Evolutionary conservation across 2,329 filamentous ascomycete species (phyloP).

Genomic region (Nemania sp.): DNA sequence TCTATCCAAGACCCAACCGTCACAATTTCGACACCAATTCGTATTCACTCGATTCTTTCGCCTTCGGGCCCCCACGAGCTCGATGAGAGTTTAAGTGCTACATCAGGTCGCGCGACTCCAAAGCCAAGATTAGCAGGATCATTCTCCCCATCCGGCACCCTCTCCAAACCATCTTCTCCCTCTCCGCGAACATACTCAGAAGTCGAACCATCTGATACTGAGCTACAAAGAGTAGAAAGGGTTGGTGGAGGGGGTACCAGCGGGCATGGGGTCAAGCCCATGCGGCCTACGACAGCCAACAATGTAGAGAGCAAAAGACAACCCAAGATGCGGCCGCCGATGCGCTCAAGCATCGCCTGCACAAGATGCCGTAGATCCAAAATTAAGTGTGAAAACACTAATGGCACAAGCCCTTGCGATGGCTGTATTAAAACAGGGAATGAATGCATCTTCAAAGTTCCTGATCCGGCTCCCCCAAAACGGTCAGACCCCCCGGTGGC

Average conservation of each 20-base stretch:
- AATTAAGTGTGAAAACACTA: slow-evolving; percentile 87
- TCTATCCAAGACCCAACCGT: slow-evolving; percentile 58
- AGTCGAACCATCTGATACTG: slow-evolving; percentile 46
- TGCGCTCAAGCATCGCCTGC: slow-evolving; percentile 86
- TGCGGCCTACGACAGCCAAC: slow-evolving; percentile 51
- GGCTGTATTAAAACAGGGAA: slow-evolving; percentile 78
- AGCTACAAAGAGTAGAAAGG: slow-evolving; percentile 41
- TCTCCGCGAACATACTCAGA: slow-evolving; percentile 44
- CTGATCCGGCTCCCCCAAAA: slow-evolving; percentile 61
- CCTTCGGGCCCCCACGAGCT: slow-evolving; percentile 57
- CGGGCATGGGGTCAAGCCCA: slow-evolving; percentile 49
- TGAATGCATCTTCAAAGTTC: slow-evolving; percentile 74
- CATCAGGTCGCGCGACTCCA: slow-evolving; percentile 50
- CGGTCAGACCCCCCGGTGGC: slow-evolving; percentile 55
- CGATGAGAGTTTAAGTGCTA: slow-evolving; percentile 53
- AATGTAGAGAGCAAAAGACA: slow-evolving; percentile 57
- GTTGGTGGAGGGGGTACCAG: slow-evolving; percentile 42
- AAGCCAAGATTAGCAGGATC: slow-evolving; percentile 54
- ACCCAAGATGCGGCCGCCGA: slow-evolving; percentile 62
- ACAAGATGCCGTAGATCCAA: slow-evolving; percentile 81
- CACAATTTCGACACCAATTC: slow-evolving; percentile 64
- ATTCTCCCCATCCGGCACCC: slow-evolving; percentile 49
- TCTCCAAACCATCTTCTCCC: slow-evolving; percentile 48
- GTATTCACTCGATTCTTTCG: slow-evolving; percentile 65
- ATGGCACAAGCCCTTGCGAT: slow-evolving; percentile 77